Evolutionary conservation across 1,139 yeast genomes (phyloP).

Genomic region (Arxiozyma bovina): DNA sequence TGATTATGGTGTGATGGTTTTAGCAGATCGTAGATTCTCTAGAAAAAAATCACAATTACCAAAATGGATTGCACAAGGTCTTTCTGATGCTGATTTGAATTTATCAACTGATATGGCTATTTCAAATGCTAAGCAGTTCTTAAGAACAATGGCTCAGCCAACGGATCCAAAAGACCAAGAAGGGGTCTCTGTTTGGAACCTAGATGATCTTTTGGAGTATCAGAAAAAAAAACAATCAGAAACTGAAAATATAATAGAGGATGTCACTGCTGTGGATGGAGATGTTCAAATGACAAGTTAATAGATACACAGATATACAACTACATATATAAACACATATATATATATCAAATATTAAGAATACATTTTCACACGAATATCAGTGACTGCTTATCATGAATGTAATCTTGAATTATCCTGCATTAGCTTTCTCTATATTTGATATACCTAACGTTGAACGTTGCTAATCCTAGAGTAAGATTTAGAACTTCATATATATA

Average conservation of each 20-base stretch:
- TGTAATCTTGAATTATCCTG: neutral
- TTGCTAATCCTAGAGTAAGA: neutral
- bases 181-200: conserved; percentile 89
- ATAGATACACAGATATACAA: neutral
- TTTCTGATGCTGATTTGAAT: conserved; percentile 83
- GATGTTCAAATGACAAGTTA: conserved; percentile 10
- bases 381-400: neutral
- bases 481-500: neutral
- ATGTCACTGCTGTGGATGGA: conserved; percentile 13
- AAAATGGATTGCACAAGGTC: conserved; percentile 92
- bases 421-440: neutral
- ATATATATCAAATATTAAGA: neutral
- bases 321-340: neutral
- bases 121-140: conserved; percentile 85
- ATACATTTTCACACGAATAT: neutral
- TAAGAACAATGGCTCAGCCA: conserved; percentile 92
- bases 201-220: conserved; percentile 54
- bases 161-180: conserved; percentile 84
- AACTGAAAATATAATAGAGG: conserved; percentile 12
- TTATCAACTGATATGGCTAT: conserved; percentile 96
- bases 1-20: conserved; percentile 96
- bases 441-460: neutral
- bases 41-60: conserved; percentile 83
- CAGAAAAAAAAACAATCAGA: conserved; percentile 44
- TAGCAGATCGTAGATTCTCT: conserved; percentile 88